Conservation (phyloP, 495 filamentous ascomycete genomes). For the Cairneyella variabilis region DNA sequence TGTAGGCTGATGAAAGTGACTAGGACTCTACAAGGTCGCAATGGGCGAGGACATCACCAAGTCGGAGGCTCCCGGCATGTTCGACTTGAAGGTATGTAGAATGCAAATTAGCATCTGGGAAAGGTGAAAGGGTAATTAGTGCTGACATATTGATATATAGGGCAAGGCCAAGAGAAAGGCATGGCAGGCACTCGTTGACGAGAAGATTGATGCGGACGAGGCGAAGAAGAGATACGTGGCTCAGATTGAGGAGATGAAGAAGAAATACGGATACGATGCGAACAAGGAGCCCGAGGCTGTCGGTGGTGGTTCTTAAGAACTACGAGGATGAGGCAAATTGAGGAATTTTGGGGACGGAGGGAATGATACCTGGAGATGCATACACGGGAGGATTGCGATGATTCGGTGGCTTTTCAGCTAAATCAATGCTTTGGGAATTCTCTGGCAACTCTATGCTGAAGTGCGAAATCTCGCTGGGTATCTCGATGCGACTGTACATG, state of each 20-base stretch:
- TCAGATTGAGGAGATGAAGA: constrained; percentile 65
- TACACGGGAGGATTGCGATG: not conserved
- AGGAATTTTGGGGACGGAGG: too few species aligned
- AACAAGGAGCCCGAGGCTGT: constrained; percentile 52
- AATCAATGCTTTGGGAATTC: not conserved
- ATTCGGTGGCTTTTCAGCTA: not conserved
- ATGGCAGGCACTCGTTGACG: constrained; percentile 62
- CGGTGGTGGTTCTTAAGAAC: constrained; percentile 27
- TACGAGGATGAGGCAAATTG: too few species aligned
- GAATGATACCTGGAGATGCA: too few species aligned
- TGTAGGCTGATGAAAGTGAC: not conserved
- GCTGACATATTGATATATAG: constrained; percentile 35
- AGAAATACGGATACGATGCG: constrained; percentile 57
- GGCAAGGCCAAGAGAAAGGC: constrained; percentile 73
- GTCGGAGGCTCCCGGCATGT: constrained; percentile 42
- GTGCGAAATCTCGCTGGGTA: not conserved
- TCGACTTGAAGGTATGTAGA: constrained; percentile 53
- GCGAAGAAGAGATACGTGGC: constrained; percentile 76
- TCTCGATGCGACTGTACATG: not conserved
- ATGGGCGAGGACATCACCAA: constrained; percentile 43
- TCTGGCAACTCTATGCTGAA: not conserved
- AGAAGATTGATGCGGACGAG: constrained; percentile 51
- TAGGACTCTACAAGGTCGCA: constrained; percentile 51
- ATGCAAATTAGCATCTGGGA: too few species aligned
- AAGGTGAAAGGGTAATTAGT: not conserved